Evolutionary conservation across 345 rosid species (phyloP), one percentile per base, ranked within the genome.

Genomic region (Gossypium rotundifolium): DNA sequence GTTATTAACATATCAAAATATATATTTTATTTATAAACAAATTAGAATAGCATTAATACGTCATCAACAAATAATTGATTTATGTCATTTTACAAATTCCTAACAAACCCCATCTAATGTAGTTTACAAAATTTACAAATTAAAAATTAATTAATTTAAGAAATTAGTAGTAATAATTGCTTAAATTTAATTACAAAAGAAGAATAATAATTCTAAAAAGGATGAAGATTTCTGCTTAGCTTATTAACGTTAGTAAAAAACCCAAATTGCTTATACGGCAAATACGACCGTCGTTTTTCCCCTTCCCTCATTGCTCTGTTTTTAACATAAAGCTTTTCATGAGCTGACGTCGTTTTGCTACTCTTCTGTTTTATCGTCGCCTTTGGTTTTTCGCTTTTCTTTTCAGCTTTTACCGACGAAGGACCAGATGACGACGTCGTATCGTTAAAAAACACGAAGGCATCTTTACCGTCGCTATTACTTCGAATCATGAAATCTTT

Each of bases 381-480:
- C 4, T 12, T 12, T 12, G 52, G 52, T 65, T 46, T 65, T 62
- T 55, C 63, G 42, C 52, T 64, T 16, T 64, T 57, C 68, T 51
- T 76, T 29, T 42, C 70, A 11, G 14, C 53, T 51, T 65, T 62
- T 55, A 52, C 42, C 29, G 63, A 71, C 58, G 68, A 23, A 1
- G 40, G 1, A 5, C 40, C 11, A 0, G 66, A 7, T 20, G 29
- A 33, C 8, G 52, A 12, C 52, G 52, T 12, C 17, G 17, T 48
- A 17, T 76, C 49, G 70, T 69, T 77, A 33, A 87, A 65, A 51
- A 87, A 85, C 16, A 85, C 83, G 69, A 85, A 87, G 25, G 85
- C 82, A 68, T 85, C 87, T 75, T 82, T 83, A 13, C 87, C 87
- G 76, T 87, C 84, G 82, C 88, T 87, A 44, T 46, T 83, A 78